These are phyloP conservation scores for Byssoonygena ceratinophila DNA, from an alignment of 2,329 filamentous ascomycete genomes.

Conservation along the genomic window DNA sequence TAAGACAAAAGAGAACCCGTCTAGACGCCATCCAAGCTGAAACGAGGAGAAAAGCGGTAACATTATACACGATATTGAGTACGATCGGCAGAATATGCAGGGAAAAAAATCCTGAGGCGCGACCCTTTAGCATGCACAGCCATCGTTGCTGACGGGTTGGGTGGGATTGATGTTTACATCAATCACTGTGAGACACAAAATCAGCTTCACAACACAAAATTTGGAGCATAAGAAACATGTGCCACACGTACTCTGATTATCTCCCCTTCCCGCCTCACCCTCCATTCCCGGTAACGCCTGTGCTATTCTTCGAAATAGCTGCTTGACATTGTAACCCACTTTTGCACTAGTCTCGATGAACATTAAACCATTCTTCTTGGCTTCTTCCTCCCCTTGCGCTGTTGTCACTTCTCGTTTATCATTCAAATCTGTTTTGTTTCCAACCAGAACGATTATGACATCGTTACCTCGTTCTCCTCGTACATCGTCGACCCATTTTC, in stretches of 20 bases:
- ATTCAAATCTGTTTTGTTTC: constrained; percentile 98
- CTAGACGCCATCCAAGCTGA: constrained; percentile 9
- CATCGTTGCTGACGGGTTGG: constrained; percentile 57
- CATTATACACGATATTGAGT: neutral
- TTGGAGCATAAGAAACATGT: neutral
- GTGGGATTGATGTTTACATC: constrained; percentile 76
- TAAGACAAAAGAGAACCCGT: constrained; percentile 2
- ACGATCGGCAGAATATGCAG: neutral
- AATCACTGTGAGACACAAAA: constrained; percentile 55
- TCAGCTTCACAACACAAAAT: neutral
- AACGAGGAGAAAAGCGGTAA: neutral
- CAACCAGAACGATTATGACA: constrained; percentile 95
- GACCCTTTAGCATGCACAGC: constrained; percentile 52
- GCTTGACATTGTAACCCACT: constrained; percentile 95
- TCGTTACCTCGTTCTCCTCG: constrained; percentile 93
- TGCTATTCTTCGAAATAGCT: constrained; percentile 92
- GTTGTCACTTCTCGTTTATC: constrained; percentile 97
- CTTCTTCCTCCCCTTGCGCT: constrained; percentile 92
- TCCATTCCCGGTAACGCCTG: constrained; percentile 98
- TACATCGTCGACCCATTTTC: constrained; percentile 99
- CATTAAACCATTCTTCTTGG: constrained; percentile 95
- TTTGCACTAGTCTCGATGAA: constrained; percentile 99
- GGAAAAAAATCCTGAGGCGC: neutral
- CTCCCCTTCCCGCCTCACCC: constrained; percentile 66
- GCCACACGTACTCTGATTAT: constrained; percentile 60